Percentiles rank a stretch among this genome's conserved stretches.
Conservation (phyloP, 1,284 basidiomycete genomes). For the Cystobasidium slooffiae region DNA sequence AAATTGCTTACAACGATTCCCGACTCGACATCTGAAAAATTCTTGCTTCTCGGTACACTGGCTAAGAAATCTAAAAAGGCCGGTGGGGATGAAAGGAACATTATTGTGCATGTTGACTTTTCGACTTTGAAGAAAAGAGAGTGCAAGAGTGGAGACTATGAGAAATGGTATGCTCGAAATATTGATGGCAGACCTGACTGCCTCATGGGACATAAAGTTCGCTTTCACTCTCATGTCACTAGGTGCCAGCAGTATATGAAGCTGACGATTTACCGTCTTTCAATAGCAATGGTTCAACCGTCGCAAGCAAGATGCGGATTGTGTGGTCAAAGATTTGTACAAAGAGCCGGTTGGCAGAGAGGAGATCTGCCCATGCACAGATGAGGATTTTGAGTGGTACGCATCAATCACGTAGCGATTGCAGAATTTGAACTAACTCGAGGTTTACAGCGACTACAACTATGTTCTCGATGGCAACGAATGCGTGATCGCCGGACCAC, state of each 20-base stretch:
- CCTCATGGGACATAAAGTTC: constrained; percentile 90
- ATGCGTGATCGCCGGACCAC: constrained; percentile 81
- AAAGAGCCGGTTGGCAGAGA: constrained; percentile 79
- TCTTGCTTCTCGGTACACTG: constrained; percentile 79
- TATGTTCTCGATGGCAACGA: constrained; percentile 69
- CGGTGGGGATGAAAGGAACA: constrained; percentile 66
- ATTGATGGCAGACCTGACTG: constrained; percentile 65
- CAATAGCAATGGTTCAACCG: constrained; percentile 88
- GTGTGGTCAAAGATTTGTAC: constrained; percentile 92
- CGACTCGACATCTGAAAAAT: constrained; percentile 91
- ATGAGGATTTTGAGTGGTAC: constrained; percentile 91
- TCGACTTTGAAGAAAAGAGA: constrained; percentile 69
- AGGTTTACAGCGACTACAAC: constrained; percentile 77
- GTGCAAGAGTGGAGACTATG: constrained; percentile 77
- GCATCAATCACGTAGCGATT: constrained; percentile 49
- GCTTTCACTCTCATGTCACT: constrained; percentile 46
- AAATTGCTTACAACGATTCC: constrained; percentile 79
- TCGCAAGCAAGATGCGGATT: constrained; percentile 80
- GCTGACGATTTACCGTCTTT: not conserved
- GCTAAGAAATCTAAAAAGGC: constrained; percentile 61
- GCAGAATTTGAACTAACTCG: not conserved
- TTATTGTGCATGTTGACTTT: constrained; percentile 83
- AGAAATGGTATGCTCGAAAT: constrained; percentile 82
- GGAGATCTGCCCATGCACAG: constrained; percentile 80
- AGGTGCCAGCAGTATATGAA: constrained; percentile 15